phyloP scores from a whole-genome alignment of 768 basidiomycete species.

The Hericium alpestre region DNA sequence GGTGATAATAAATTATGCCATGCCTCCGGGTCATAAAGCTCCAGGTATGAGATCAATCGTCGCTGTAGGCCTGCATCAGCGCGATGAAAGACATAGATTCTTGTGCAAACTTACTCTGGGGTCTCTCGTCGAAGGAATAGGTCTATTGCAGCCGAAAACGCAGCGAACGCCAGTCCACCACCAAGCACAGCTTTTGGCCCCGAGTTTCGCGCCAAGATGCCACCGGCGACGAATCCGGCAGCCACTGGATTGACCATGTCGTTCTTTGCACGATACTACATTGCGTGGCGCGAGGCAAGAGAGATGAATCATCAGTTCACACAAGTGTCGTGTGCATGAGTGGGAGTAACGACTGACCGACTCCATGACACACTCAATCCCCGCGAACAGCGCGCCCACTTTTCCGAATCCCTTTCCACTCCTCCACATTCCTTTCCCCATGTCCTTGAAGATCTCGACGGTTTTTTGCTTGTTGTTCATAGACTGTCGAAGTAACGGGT shows the following conservation, averaged over 20 bases:
- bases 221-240: constrained; percentile 83
- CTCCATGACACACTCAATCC: constrained; percentile 91
- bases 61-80: not conserved
- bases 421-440: constrained; percentile 87
- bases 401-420: constrained; percentile 89
- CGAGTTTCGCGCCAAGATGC: constrained; percentile 75
- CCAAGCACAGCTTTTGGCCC: constrained; percentile 81
- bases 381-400: constrained; percentile 90
- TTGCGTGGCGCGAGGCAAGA: not conserved
- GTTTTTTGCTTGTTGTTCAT: constrained; percentile 69
- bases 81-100: no score
- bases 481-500: constrained; percentile 68
- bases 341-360: constrained; percentile 46
- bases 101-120: constrained; percentile 48
- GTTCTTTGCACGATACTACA: constrained; percentile 89
- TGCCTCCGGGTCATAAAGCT: not conserved
- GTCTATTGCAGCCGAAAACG: constrained; percentile 88
- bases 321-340: not conserved
- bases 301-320: not conserved
- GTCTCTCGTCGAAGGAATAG: constrained; percentile 70
- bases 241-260: constrained; percentile 87
- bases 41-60: not conserved
- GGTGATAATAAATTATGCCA: not conserved
- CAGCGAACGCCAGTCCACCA: constrained; percentile 86
- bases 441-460: constrained; percentile 78